These are phyloP conservation scores for Sechiopsis laciniata DNA, from an alignment of 306 rosid species.

Conservation along the genomic window DNA sequence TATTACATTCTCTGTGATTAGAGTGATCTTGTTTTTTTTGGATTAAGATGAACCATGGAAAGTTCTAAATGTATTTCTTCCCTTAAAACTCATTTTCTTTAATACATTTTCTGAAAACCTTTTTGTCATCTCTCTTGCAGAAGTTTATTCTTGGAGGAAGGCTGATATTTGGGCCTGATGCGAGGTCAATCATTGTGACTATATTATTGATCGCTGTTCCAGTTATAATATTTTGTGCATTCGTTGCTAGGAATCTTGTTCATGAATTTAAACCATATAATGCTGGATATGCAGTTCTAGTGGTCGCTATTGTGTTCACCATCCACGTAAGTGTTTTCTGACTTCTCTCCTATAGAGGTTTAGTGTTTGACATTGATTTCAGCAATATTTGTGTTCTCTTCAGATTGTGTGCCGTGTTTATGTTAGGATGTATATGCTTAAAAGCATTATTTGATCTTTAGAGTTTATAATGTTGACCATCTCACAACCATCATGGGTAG, in stretches of 20 bases:
- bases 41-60: not conserved
- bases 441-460: not conserved
- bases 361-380: not conserved
- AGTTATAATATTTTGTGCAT: constrained; percentile 59
- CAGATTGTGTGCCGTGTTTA: not conserved
- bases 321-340: constrained; percentile 46
- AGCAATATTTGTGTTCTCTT: not conserved
- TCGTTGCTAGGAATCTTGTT: constrained; percentile 79
- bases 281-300: constrained; percentile 72
- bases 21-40: constrained; percentile 3
- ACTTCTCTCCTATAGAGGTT: not conserved
- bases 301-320: constrained; percentile 64
- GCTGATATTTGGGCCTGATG: constrained; percentile 87
- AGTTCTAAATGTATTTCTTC: not conserved
- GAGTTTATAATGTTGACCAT: not conserved
- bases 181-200: constrained; percentile 68
- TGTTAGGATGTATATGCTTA: not conserved
- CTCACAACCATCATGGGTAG: too few species aligned
- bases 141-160: constrained; percentile 82
- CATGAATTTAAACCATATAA: constrained; percentile 56
- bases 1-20: not conserved
- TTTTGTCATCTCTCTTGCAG: constrained; percentile 39
- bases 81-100: not conserved
- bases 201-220: constrained; percentile 66
- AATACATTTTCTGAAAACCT: constrained; percentile 1